A percentile compares a stretch with the other conserved stretches of the same genome.
Evolutionary conservation across 495 filamentous ascomycete species (phyloP).

Genomic region (Hypoxylon trugodes): DNA sequence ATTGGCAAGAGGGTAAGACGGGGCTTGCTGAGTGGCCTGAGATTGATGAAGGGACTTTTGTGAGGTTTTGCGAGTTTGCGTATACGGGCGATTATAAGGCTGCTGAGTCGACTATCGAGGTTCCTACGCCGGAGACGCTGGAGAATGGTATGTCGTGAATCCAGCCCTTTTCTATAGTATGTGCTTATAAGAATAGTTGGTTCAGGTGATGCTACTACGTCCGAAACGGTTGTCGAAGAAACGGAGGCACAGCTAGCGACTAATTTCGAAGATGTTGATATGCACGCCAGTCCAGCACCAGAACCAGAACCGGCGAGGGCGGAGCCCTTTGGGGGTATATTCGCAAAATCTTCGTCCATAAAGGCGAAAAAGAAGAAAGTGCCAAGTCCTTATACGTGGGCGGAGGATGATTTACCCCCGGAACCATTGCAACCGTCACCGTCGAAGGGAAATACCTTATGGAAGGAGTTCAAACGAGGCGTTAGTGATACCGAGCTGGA

Average conservation of each 20-base stretch:
- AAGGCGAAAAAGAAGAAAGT: neutral
- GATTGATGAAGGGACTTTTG: constrained; percentile 28
- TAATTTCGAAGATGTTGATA: neutral
- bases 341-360: too few species aligned
- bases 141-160: constrained; percentile 1
- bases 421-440: neutral
- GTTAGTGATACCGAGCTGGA: neutral
- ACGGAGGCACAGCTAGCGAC: neutral
- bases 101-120: constrained; percentile 1
- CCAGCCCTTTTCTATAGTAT: neutral
- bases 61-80: constrained; percentile 33
- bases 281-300: neutral
- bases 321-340: too few species aligned
- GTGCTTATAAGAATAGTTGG: neutral
- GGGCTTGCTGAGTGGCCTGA: constrained; percentile 15
- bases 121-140: neutral
- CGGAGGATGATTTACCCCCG: neutral
- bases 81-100: constrained; percentile 29
- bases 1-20: constrained; percentile 8
- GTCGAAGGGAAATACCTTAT: constrained; percentile 2
- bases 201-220: neutral
- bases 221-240: neutral
- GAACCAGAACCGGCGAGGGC: neutral
- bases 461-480: constrained; percentile 4
- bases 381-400: neutral